These are phyloP conservation scores for Colletotrichum filicis DNA, from an alignment of 2,329 filamentous ascomycete species.

Conservation along the genomic window DNA sequence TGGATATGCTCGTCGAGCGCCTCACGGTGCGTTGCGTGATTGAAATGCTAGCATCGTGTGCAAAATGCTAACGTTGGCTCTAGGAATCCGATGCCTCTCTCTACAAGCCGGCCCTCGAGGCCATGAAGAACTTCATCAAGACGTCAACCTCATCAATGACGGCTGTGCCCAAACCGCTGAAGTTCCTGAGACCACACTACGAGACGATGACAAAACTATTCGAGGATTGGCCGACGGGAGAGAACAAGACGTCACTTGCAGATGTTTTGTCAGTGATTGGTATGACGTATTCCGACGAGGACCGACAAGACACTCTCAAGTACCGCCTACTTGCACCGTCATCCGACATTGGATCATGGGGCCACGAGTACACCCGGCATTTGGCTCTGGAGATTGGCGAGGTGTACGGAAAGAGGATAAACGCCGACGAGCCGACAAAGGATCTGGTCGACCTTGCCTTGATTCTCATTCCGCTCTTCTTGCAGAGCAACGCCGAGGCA, in stretches of 20 bases:
- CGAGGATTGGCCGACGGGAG: slow-evolving; percentile 85
- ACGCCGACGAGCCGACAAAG: slow-evolving; percentile 83
- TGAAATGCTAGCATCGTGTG: background rate
- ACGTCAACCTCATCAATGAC: slow-evolving; percentile 99
- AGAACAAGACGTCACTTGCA: slow-evolving; percentile 89
- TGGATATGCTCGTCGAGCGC: slow-evolving; percentile 97
- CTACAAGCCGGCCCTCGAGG: slow-evolving; percentile 92
- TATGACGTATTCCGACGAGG: slow-evolving; percentile 98
- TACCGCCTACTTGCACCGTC: slow-evolving; percentile 91
- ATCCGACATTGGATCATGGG: slow-evolving; percentile 95
- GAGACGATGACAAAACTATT: slow-evolving; percentile 88
- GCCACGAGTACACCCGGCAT: slow-evolving; percentile 97
- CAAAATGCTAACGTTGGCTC: background rate
- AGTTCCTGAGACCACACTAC: slow-evolving; percentile 97
- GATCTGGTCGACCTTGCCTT: slow-evolving; percentile 89
- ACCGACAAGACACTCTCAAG: slow-evolving; percentile 94
- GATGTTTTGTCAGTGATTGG: slow-evolving; percentile 97
- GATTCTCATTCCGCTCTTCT: slow-evolving; percentile 89
- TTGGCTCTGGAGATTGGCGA: slow-evolving; percentile 95
- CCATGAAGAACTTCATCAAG: slow-evolving; percentile 98
- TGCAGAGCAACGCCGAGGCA: slow-evolving; percentile 97
- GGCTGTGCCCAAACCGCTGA: slow-evolving; percentile 96
- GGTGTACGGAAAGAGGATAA: slow-evolving; percentile 89
- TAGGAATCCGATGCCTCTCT: slow-evolving; percentile 88
- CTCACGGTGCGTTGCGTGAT: slow-evolving; percentile 72